These are phyloP conservation scores for Cicer cuneatum DNA, from an alignment of 306 rosid species.

Conservation along the genomic window DNA sequence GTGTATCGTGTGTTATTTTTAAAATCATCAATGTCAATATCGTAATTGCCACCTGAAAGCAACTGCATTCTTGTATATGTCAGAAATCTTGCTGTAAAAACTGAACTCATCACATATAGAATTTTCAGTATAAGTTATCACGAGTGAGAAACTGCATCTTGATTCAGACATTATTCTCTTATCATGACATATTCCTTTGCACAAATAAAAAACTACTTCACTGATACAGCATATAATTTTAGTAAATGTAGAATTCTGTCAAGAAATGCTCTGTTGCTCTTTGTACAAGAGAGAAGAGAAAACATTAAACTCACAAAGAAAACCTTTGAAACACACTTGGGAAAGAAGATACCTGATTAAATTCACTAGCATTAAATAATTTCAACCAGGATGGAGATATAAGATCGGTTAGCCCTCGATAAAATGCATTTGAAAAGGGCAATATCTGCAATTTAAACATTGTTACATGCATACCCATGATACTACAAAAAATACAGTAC, in stretches of 20 bases:
- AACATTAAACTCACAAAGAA: conserved; percentile 31
- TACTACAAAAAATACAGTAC: conserved; percentile 16
- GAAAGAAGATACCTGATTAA: conserved; percentile 82
- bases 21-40: conserved; percentile 88
- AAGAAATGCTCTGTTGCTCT: conserved; percentile 20
- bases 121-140: conserved; percentile 17
- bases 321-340: conserved; percentile 33
- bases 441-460: conserved; percentile 72
- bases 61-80: conserved; percentile 59
- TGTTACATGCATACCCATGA: conserved; percentile 40
- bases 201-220: conserved; percentile 33
- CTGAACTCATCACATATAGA: conserved; percentile 32
- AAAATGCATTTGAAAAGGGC: conserved; percentile 86
- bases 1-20: conserved; percentile 85
- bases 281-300: conserved; percentile 20
- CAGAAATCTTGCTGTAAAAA: conserved; percentile 46
- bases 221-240: conserved; percentile 6
- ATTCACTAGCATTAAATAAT: conserved; percentile 89
- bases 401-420: conserved; percentile 89
- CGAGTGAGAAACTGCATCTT: conserved; percentile 19
- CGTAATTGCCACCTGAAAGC: conserved; percentile 97
- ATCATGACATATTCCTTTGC: conserved; percentile 24
- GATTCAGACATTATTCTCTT: conserved; percentile 34
- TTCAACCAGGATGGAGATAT: conserved; percentile 97
- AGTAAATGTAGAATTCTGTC: conserved; percentile 14